Base-by-base conservation (phyloP, 148 eudicot genomes). In the Rhododendron vialii region DNA sequence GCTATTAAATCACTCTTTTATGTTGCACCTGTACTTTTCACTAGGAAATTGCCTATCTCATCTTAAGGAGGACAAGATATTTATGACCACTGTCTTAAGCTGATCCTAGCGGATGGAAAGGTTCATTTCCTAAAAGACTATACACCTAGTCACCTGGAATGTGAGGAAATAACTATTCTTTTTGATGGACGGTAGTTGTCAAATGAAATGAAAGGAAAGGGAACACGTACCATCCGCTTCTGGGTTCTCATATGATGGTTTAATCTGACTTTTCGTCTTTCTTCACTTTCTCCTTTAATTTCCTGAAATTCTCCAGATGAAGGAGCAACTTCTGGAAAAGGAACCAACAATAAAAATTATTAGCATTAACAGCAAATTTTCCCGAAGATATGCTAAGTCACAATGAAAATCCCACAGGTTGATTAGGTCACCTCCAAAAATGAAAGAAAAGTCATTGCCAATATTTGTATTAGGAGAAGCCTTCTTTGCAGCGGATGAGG, bases 201-300 rank as follows among this genome's bases (percentile, higher is more conserved):
- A 67, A 35, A 57, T 38, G 51, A 67, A 35, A 57, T 38, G 51
- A 71, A 69, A 75, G 69, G 78, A 76, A 35, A 15, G 74, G 59
- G 20, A 77, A 55, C 67, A 43, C 89, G 53, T 89, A 95, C 99
- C 96, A 92, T 89, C 7, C 99, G 95, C 28, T 89, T 89, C 90
- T 89, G 88, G 67, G 91, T 90, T 80, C 88, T 92, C 83, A 57
- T 88, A 78, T 93, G 89, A 76, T 91, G 90, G 43, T 90, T 93
- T 20, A 86, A 90, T 89, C 98, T 93, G 67, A 91, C 88, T 86
- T 48, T 90, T 89, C 98, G 87, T 87, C 99, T 90, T 61, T 94
- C 96, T 85, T 91, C 93, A 88, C 91, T 92, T 92, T 96, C 99
- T 69, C 98, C 99, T 79, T 96, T 90, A 55, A 89, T 82, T 91